Evolutionary conservation across 2,329 filamentous ascomycete species (phyloP), one percentile per base, ranked within the genome.

Genomic region (Aspergillus sp.): DNA sequence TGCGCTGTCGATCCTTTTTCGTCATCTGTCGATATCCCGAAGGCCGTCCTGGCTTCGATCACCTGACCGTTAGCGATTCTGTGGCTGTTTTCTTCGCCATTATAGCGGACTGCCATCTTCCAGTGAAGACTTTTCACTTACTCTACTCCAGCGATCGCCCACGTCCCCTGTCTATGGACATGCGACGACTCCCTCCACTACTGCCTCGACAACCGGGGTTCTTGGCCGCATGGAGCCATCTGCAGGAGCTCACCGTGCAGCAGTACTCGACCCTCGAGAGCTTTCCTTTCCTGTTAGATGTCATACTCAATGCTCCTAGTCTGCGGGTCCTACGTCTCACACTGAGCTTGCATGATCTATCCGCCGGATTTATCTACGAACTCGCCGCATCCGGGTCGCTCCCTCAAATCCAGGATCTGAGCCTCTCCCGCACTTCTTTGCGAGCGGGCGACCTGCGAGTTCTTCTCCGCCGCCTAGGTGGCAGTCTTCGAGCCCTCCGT

Each of bases 21-120:
- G 43, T 49, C 10, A 37, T 48, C 17, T 49, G 47, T 34, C 47
- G 42, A 37, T 48, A 45, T 11, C 47, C 47, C 1, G 47, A 49
- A 27, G 47, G 47, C 2, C 45, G 42, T 32, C 47, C 43, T 1
- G 45, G 48, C 15, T 39, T 48, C 39, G 42, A 20, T 8, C 42
- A 36, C 10, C 39, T 49, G 3, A 48, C 45, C 2, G 33, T 48
- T 26, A 47, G 42, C 1, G 47, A 50, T 24, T 41, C 44, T 10
- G 44, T 46, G 13, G 38, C 44, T 0, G 42, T 50, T 1, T 48
- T 48, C 24, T 48, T 50, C 30, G 39, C 45, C 11, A 19, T 50
- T 4, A 35, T 50, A 3, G 22, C 43, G 14, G 44, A 45, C 24
- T 34, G 40, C 5, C 32, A 30, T 15, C 19, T 50, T 7, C 43